Conservation (phyloP, 2,329 filamentous ascomycete genomes). For the Nannizziopsis barbatae region DNA sequence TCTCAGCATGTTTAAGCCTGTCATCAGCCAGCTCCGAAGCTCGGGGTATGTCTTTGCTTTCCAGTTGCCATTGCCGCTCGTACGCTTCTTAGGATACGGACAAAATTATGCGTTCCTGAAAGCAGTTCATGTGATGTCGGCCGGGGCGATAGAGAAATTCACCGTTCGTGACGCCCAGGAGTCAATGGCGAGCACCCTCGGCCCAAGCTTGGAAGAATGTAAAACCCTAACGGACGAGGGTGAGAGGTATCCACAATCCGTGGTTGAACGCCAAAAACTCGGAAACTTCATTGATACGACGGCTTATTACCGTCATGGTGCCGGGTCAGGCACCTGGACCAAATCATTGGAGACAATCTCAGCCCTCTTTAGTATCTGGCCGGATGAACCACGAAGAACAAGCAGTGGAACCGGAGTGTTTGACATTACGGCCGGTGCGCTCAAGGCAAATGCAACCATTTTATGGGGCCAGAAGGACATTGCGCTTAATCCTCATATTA, state of each 20-base stretch:
- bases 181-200: slow-evolving; percentile 41
- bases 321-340: slow-evolving; percentile 38
- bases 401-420: slow-evolving; percentile 36
- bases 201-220: slow-evolving; percentile 40
- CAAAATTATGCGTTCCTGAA: slow-evolving; percentile 41
- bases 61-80: slow-evolving; percentile 39
- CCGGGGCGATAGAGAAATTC: slow-evolving; percentile 26
- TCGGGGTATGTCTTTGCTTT: slow-evolving; percentile 48
- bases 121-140: slow-evolving; percentile 30
- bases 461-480: slow-evolving; percentile 44
- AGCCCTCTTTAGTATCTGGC: slow-evolving; percentile 35
- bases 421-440: slow-evolving; percentile 35
- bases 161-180: slow-evolving; percentile 33
- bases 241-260: slow-evolving; percentile 33
- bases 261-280: slow-evolving; percentile 29
- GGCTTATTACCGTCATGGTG: slow-evolving; percentile 44
- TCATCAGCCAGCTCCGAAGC: slow-evolving; percentile 38
- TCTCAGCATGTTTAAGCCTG: slow-evolving; percentile 34
- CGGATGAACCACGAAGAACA: slow-evolving; percentile 22
- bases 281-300: slow-evolving; percentile 44
- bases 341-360: slow-evolving; percentile 43
- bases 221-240: slow-evolving; percentile 23
- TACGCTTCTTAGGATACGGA: slow-evolving; percentile 36
- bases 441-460: slow-evolving; percentile 44
- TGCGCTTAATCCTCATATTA: slow-evolving; percentile 41